Evolutionary conservation across 2,329 filamentous ascomycete species (phyloP), one percentile per base, ranked within the genome.

Genomic region (Dactylonectria estremocensis): DNA sequence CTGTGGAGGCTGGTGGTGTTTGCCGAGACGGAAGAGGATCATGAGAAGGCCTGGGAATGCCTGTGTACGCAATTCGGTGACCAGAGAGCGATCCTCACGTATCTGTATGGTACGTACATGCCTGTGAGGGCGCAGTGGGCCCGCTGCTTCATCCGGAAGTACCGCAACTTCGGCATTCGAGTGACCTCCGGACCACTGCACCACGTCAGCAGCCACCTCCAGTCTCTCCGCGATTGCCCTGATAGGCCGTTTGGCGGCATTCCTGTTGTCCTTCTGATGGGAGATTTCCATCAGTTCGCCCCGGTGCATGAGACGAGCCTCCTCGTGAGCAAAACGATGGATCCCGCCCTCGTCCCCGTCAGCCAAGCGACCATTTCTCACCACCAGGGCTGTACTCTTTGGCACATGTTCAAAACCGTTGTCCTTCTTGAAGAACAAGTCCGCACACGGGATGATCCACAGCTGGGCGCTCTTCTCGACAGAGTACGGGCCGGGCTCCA

Each of bases 351-450:
- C 54, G 9, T 58, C 37, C 40, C 61, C n/a, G n/a, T 49, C 14
- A 50, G 66, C 16, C 66, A 68, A 33, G 58, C 52, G 1, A 16
- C 61, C 31, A 68, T 65, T 55, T 59, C 61, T 61, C 59, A 64
- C 52, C 61, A 65, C 18, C 43, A 58, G 35, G 55, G 63, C 14
- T 52, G 20, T 18, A 64, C 11, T 18, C 60, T 69, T 2, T 67
- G 63, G 67, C 58, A 49, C 6, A 56, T 67, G 60, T 67, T 69
- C 52, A 69, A 61, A 48, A 64, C 67, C 1, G 59, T 69, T 6
- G 54, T 69, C 5, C 67, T 67, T 50, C 59, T 69, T 22, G 64
- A 67, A 50, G 59, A 67, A 50, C 63, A 66, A 45, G 64, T 67
- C 35, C 66, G 61, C 18, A 37, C 66, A 33, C 52, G 57, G 14